These are phyloP conservation scores for Sistotremastrum suecicum DNA, from an alignment of 768 basidiomycete species.

Conservation along the genomic window DNA sequence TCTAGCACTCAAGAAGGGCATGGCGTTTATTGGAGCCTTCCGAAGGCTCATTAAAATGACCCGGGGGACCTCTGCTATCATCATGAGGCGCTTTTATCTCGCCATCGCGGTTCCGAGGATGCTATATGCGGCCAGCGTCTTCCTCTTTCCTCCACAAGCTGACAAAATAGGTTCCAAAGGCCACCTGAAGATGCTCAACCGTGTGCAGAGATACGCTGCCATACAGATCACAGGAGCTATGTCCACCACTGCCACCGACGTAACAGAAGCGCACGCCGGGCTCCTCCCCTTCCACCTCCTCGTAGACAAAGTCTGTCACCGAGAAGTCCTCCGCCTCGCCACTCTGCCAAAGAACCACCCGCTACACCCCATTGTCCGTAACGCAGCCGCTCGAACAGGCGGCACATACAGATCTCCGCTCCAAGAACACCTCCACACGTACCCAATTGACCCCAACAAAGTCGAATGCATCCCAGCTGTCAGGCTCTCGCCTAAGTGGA, in stretches of 20 bases:
- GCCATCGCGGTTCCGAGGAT: constrained; percentile 16
- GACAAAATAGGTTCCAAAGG: not conserved
- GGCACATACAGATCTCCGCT: constrained; percentile 10
- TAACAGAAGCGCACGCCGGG: constrained; percentile 10
- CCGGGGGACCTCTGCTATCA: constrained; percentile 8
- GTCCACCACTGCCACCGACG: constrained; percentile 11
- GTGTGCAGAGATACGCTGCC: constrained; percentile 12
- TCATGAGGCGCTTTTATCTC: constrained; percentile 15
- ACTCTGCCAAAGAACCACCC: constrained; percentile 12
- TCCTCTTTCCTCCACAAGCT: not conserved
- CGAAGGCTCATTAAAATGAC: constrained; percentile 9
- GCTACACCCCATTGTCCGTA: constrained; percentile 2
- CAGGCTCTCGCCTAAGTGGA: constrained; percentile 5
- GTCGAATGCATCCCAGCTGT: constrained; percentile 9
- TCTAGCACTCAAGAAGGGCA: not conserved
- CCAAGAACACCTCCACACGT: constrained; percentile 11
- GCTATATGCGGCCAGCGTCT: constrained; percentile 20
- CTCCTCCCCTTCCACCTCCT: constrained; percentile 9
- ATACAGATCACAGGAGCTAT: constrained; percentile 12
- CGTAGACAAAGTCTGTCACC: constrained; percentile 6
- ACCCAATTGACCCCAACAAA: constrained; percentile 4
- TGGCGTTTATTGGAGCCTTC: constrained; percentile 1
- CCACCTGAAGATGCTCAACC: constrained; percentile 3
- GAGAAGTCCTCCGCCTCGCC: constrained; percentile 6
- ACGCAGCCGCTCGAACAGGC: constrained; percentile 1